Percentiles rank a stretch among this genome's conserved stretches.
These are phyloP conservation scores for Calonectria fujianensis DNA, from an alignment of 2,329 filamentous ascomycete species.

Conservation along the genomic window DNA sequence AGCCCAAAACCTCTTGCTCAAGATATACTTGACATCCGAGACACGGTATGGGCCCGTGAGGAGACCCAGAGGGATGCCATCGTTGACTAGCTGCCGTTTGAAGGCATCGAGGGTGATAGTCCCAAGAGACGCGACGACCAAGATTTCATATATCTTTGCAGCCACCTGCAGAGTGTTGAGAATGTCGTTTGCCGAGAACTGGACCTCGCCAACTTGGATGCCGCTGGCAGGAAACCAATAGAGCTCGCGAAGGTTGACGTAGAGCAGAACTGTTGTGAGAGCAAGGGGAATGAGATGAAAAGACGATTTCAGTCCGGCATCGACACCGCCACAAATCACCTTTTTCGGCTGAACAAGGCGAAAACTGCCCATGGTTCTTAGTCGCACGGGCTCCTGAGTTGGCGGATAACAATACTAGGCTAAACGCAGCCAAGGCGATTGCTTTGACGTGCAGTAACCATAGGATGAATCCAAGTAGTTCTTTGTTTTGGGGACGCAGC, in stretches of 20 bases:
- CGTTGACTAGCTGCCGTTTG: background rate
- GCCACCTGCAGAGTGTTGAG: slow-evolving; percentile 24
- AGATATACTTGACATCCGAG: background rate
- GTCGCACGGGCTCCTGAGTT: no score
- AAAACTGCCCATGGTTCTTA: background rate
- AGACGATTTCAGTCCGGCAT: background rate
- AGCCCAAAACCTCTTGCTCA: slow-evolving; percentile 4
- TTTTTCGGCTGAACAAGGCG: background rate
- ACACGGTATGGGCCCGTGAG: slow-evolving; percentile 20
- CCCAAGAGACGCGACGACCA: slow-evolving; percentile 17
- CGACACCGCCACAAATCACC: background rate
- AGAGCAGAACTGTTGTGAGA: background rate
- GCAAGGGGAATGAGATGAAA: slow-evolving; percentile 20
- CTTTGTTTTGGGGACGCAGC: background rate
- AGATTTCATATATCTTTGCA: slow-evolving; percentile 20
- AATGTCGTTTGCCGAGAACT: background rate
- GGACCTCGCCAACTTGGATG: background rate
- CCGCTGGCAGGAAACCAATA: slow-evolving; percentile 22
- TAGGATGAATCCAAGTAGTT: no score
- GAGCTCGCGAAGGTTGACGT: background rate
- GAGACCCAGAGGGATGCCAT: slow-evolving; percentile 11
- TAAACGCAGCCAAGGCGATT: no score
- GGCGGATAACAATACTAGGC: no score
- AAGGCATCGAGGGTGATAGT: slow-evolving; percentile 23
- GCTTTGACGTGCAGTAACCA: no score